Conservation (phyloP, 306 rosid species). For the Potentilla sterilis region DNA sequence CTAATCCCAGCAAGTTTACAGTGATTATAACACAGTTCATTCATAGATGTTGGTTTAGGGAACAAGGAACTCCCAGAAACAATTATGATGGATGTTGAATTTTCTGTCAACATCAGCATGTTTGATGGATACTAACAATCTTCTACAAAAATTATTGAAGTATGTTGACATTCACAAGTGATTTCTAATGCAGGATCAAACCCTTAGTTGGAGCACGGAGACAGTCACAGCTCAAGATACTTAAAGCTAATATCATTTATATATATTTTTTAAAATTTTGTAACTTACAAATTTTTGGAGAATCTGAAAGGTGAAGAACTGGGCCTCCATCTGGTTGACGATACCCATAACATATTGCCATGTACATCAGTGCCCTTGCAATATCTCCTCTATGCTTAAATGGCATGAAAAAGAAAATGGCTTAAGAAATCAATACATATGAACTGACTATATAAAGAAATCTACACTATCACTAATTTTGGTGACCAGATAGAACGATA, state of each 20-base stretch:
- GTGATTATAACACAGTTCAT: neutral
- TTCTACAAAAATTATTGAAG: neutral
- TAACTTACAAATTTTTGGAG: constrained; percentile 50
- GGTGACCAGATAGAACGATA: neutral
- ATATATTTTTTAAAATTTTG: neutral
- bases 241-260: neutral
- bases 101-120: neutral
- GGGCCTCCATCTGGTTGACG: constrained; percentile 44
- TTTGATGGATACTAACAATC: neutral
- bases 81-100: neutral
- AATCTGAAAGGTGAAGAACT: constrained; percentile 61
- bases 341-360: constrained; percentile 68
- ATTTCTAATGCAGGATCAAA: neutral
- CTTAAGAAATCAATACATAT: neutral
- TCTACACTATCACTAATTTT: neutral
- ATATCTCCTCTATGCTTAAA: constrained; percentile 77
- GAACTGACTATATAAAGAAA: neutral
- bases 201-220: neutral
- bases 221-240: neutral
- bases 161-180: neutral
- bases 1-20: neutral
- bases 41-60: neutral
- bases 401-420: neutral
- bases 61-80: neutral
- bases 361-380: constrained; percentile 75